phyloP scores from a whole-genome alignment of 805 yeast genomes.

The Myxozyma udenii region DNA sequence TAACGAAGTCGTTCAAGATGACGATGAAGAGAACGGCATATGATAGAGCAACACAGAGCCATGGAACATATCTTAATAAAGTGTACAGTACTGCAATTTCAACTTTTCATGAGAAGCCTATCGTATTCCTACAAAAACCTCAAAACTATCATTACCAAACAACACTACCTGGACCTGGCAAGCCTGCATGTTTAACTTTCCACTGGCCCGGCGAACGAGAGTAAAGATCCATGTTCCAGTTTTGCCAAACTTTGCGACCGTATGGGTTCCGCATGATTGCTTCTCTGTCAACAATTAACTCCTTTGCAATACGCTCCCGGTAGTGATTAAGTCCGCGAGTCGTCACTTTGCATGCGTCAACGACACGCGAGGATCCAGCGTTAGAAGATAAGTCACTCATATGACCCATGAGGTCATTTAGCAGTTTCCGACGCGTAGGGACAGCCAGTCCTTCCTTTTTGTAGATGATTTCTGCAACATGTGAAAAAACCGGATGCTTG shows the following conservation, averaged over 20 bases:
- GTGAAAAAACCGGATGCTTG: slow-evolving; percentile 86
- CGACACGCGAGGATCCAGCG: slow-evolving; percentile 86
- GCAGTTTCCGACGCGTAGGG: slow-evolving; percentile 48
- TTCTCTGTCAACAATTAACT: slow-evolving; percentile 51
- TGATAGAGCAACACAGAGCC: too few species aligned
- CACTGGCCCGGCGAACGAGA: slow-evolving; percentile 20
- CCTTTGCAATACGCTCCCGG: slow-evolving; percentile 80
- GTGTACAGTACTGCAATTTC: too few species aligned
- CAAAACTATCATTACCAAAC: neutral
- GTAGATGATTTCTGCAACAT: slow-evolving; percentile 55
- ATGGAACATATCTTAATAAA: too few species aligned
- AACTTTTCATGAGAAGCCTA: too few species aligned
- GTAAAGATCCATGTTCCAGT: slow-evolving; percentile 86
- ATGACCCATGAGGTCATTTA: slow-evolving; percentile 60
- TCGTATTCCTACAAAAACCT: too few species aligned
- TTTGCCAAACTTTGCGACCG: slow-evolving; percentile 91
- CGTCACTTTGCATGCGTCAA: slow-evolving; percentile 80
- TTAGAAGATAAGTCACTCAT: slow-evolving; percentile 63
- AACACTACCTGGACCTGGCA: neutral
- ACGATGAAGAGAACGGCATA: slow-evolving; percentile 25
- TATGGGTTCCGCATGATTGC: slow-evolving; percentile 81
- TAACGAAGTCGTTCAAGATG: slow-evolving; percentile 29
- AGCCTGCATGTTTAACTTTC: slow-evolving; percentile 5
- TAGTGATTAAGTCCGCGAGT: slow-evolving; percentile 73
- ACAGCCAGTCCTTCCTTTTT: slow-evolving; percentile 30